phyloP scores from a whole-genome alignment of 164 flowering plant genomes.

The Tetracentron sinense region DNA sequence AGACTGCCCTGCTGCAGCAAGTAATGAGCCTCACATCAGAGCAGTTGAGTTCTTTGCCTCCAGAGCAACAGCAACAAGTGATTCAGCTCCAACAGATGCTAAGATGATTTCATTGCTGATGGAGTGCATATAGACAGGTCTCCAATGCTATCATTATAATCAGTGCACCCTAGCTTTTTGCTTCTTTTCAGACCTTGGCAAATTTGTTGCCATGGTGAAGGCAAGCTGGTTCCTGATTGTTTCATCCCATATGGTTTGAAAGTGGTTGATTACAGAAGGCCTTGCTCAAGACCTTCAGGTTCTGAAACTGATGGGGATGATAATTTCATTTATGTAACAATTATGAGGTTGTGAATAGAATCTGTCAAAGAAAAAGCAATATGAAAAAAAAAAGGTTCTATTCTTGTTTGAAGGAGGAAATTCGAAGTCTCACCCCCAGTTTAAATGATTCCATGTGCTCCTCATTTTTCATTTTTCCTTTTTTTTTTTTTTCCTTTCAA shows the following conservation, averaged over 20 bases:
- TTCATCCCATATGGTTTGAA: neutral
- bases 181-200: neutral
- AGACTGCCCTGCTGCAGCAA: constrained; percentile 80
- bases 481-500: too few species aligned
- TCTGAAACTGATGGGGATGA: constrained; percentile 5
- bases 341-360: constrained; percentile 17
- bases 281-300: constrained; percentile 5
- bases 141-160: neutral
- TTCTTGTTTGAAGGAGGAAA: too few species aligned
- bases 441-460: too few species aligned
- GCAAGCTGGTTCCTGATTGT: neutral
- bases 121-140: too few species aligned
- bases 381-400: constrained; percentile 2
- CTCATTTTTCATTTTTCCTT: too few species aligned
- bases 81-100: constrained; percentile 85
- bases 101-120: constrained; percentile 30
- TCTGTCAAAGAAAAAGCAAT: neutral
- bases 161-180: neutral
- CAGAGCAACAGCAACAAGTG: constrained; percentile 86
- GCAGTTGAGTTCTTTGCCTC: constrained; percentile 84
- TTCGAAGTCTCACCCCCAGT: too few species aligned
- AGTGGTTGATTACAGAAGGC: neutral
- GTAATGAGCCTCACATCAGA: constrained; percentile 83
- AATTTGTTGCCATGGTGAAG: neutral
- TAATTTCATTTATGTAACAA: constrained; percentile 15